phyloP scores from a whole-genome alignment of 83 land plant genomes.

The Thuja plicata region DNA sequence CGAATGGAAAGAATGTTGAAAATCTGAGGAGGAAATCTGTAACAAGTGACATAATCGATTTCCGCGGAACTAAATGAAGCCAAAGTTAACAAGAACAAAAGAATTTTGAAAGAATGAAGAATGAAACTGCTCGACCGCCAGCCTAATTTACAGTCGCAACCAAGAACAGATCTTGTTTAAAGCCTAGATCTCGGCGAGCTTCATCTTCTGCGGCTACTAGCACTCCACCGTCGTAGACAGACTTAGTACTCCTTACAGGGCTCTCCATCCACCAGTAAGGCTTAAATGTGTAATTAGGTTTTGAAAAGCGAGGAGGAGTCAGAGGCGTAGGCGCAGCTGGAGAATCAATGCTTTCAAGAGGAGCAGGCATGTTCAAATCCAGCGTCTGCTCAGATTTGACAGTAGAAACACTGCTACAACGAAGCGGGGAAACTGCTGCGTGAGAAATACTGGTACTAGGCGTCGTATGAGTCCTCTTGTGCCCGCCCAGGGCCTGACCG shows the following conservation, averaged over 20 bases:
- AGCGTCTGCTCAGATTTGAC: neutral
- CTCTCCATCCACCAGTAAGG: neutral
- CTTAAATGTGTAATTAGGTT: neutral
- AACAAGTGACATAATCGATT: too few species aligned
- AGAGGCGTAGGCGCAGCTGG: neutral
- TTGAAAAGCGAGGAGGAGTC: neutral
- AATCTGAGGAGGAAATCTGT: too few species aligned
- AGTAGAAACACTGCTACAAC: neutral
- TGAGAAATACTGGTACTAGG: neutral
- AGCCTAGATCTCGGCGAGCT: neutral
- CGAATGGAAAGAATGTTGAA: too few species aligned
- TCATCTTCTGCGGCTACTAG: neutral
- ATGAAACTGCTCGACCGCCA: neutral
- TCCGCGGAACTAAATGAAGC: too few species aligned
- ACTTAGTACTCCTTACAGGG: neutral
- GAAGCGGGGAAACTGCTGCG: too few species aligned
- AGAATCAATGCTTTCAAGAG: neutral
- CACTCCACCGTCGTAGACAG: neutral
- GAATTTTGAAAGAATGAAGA: neutral
- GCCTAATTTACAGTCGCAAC: neutral
- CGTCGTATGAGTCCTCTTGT: slow-evolving; percentile 39
- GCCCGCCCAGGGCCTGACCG: slow-evolving; percentile 66
- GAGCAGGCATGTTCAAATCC: slow-evolving; percentile 12
- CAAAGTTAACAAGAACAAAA: neutral
- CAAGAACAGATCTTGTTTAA: neutral